These are phyloP conservation scores for Alternaria sp. DNA, from an alignment of 2,329 filamentous ascomycete genomes.

Conservation along the genomic window DNA sequence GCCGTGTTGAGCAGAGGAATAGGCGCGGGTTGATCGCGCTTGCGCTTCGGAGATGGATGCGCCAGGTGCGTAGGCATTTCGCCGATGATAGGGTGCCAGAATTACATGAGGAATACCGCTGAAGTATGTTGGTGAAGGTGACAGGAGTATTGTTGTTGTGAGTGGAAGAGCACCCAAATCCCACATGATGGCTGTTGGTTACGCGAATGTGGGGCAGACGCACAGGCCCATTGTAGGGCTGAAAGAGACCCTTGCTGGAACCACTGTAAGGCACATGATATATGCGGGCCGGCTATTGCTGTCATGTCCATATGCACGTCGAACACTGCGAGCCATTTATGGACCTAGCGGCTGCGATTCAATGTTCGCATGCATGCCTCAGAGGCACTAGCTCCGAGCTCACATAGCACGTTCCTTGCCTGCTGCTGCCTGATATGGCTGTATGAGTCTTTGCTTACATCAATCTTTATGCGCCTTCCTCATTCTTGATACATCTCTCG, in stretches of 20 bases:
- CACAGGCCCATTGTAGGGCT: conserved; percentile 33
- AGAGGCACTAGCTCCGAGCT: conserved; percentile 6
- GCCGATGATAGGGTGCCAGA: conserved; percentile 24
- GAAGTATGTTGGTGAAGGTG: conserved; percentile 6
- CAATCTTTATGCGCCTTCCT: not conserved
- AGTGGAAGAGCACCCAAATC: conserved; percentile 15
- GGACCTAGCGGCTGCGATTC: not conserved
- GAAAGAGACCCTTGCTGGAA: conserved; percentile 19
- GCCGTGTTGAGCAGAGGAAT: conserved; percentile 46
- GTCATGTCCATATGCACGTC: not conserved
- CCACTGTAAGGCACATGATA: conserved; percentile 13
- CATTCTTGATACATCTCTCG: not conserved
- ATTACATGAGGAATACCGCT: conserved; percentile 40
- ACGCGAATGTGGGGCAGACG: conserved; percentile 32
- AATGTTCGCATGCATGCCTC: not conserved
- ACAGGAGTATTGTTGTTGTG: conserved; percentile 12
- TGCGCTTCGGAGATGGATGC: conserved; percentile 51
- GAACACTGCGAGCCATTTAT: not conserved
- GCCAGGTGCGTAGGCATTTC: conserved; percentile 48
- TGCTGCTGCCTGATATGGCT: conserved; percentile 25
- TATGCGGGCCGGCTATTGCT: conserved; percentile 15
- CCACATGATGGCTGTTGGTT: conserved; percentile 26
- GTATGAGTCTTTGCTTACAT: not conserved
- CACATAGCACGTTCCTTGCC: conserved; percentile 3
- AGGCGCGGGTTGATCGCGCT: conserved; percentile 46